phyloP scores from a whole-genome alignment of 768 basidiomycete species.

The Collybia sordida region DNA sequence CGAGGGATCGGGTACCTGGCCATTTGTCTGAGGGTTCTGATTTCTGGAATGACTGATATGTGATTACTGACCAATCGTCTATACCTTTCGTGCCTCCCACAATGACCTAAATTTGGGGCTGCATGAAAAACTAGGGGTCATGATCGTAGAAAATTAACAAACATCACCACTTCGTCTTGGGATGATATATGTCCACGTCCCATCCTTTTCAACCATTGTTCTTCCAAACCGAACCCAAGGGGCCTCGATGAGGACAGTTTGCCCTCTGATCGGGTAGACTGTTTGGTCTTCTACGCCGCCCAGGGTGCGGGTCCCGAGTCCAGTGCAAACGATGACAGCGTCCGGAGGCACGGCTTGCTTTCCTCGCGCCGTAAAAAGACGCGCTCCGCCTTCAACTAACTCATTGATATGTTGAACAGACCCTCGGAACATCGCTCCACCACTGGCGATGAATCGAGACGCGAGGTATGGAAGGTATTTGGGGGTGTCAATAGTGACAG shows the following conservation, averaged over 20 bases:
- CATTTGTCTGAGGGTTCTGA: too few relatives aligned
- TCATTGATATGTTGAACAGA: slow-evolving; percentile 69
- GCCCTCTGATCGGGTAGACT: slow-evolving; percentile 79
- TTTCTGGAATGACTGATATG: too few relatives aligned
- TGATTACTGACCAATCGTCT: slow-evolving; percentile 57
- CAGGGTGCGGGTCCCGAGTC: slow-evolving; percentile 71
- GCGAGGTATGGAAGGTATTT: slow-evolving; percentile 72
- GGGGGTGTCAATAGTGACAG: slow-evolving; percentile 70
- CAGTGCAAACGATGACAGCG: slow-evolving; percentile 70
- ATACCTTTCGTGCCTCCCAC: slow-evolving; percentile 59
- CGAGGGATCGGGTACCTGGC: slow-evolving; percentile 64
- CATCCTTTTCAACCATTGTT: slow-evolving; percentile 39
- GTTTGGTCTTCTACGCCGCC: slow-evolving; percentile 79
- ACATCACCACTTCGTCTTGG: slow-evolving; percentile 61
- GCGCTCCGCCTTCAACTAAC: slow-evolving; percentile 60
- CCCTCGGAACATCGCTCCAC: slow-evolving; percentile 62
- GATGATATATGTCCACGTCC: slow-evolving; percentile 61
- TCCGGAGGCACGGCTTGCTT: slow-evolving; percentile 32
- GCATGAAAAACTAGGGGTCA: neutral
- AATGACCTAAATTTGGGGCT: slow-evolving; percentile 36
- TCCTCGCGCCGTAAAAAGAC: slow-evolving; percentile 26
- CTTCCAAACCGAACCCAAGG: slow-evolving; percentile 62
- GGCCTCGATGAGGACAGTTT: slow-evolving; percentile 75
- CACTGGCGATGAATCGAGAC: slow-evolving; percentile 56
- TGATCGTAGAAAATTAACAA: slow-evolving; percentile 3